Base-by-base conservation (phyloP, 1,284 basidiomycete species). In the Hortiboletus rubellus region DNA sequence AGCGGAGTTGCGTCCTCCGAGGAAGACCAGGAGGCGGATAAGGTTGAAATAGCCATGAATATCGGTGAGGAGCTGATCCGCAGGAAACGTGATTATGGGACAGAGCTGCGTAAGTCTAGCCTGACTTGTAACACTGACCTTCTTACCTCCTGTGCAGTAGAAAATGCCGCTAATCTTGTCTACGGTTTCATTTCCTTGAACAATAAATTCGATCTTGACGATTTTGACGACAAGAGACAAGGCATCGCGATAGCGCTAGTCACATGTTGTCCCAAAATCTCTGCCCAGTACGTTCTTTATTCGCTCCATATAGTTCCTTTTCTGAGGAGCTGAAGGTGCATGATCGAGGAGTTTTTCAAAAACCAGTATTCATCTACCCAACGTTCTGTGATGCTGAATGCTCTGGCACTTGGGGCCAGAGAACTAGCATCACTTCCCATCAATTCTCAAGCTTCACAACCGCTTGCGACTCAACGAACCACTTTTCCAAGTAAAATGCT, bases 271-370 rank as follows among this genome's bases (percentile, higher is more conserved):
- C 94, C 96, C 1, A 76, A 76, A 33, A 84, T 86, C 58, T 86
- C 89, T 41, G 87, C 91, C 1, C 89, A 86, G 92, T 97, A 72
- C 71, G 91, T 83, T 41, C 8, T 6, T 31, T 36, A 18, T 22
- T n/a, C 34, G 5, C 3, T 46, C 10, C 38, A 7, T 46, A 22
- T 3, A 3, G 4, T 49, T 9, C 15, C 14, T 10, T 52, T n/a
- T 50, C 52, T 61, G 42, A 53, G 48, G 60, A 30, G 43, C 15
- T 22, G 51, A 67, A 96, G 94, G 5, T 82, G 84, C 47, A 77
- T 96, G n/a, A 86, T 91, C 46, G 93, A 98, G 69, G 92, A 97
- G 67, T 93, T 94, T 72, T 98, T 98, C 76, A 87, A 88, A 59
- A 89, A 91, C 50, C 92, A 96, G 63, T 98, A 96, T 72, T 94